A percentile compares a stretch with the other conserved stretches of the same genome.
Evolutionary conservation across 257 asterid species (phyloP).

Genomic region (Solanum chaucha): DNA sequence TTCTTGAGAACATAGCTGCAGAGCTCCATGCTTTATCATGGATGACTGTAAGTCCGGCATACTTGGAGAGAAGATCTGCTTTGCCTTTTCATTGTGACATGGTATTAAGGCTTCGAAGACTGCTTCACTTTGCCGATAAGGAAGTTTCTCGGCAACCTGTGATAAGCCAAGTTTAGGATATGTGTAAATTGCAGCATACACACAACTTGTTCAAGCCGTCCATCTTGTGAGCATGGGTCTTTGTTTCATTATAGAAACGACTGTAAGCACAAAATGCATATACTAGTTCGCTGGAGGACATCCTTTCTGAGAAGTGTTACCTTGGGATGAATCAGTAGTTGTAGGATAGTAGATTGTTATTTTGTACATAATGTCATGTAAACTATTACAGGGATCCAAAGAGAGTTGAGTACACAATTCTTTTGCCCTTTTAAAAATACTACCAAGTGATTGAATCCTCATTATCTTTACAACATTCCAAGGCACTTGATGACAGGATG

Average conservation of each 20-base stretch:
- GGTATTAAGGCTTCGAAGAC: slow-evolving; percentile 88
- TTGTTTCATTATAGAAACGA: not conserved
- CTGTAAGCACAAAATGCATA: not conserved
- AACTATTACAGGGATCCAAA: not conserved
- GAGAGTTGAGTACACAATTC: not conserved
- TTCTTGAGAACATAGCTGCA: slow-evolving; percentile 74
- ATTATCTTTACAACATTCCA: not conserved
- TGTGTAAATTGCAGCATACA: not conserved
- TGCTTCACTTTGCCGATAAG: slow-evolving; percentile 89
- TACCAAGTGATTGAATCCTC: not conserved
- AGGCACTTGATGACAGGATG: not conserved
- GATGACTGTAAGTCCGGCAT: slow-evolving; percentile 93
- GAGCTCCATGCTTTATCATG: slow-evolving; percentile 97
- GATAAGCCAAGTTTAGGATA: slow-evolving; percentile 28
- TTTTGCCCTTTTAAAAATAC: not conserved
- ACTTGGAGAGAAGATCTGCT: slow-evolving; percentile 79
- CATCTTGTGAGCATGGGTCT: not conserved
- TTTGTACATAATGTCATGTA: not conserved
- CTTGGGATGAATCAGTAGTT: not conserved
- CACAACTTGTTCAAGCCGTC: not conserved
- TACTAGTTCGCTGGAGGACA: not conserved
- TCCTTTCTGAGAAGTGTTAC: not conserved
- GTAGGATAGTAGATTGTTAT: not conserved
- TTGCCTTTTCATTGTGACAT: slow-evolving; percentile 93
- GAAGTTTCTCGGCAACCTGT: slow-evolving; percentile 69